phyloP scores from a whole-genome alignment of 2,329 filamentous ascomycete genomes.

The Sporothrix brunneoviolacea region DNA sequence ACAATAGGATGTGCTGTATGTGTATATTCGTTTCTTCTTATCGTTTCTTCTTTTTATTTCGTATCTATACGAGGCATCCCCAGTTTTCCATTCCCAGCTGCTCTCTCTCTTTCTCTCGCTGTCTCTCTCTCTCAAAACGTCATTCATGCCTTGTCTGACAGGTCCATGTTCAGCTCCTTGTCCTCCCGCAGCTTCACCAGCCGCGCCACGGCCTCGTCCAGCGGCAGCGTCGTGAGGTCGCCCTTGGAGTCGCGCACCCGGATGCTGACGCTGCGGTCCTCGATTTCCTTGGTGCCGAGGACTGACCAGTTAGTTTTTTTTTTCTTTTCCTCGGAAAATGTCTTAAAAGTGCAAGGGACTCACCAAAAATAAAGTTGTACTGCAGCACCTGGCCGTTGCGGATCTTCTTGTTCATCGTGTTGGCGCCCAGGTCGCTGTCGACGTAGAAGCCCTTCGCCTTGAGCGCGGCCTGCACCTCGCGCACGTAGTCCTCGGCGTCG shows the following conservation, averaged over 20 bases:
- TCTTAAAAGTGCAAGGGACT: conserved; percentile 20
- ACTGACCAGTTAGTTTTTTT: conserved; percentile 15
- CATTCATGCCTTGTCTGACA: conserved; percentile 8
- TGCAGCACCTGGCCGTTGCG: conserved; percentile 71
- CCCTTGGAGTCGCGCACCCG: conserved; percentile 22
- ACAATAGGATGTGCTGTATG: too few relatives aligned
- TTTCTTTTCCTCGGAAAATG: too few relatives aligned
- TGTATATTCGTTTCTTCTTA: too few relatives aligned
- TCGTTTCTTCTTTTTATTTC: too few relatives aligned
- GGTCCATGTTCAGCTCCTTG: conserved; percentile 16
- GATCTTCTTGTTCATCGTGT: conserved; percentile 87
- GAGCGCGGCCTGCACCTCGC: conserved; percentile 65
- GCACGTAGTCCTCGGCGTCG: conserved; percentile 63
- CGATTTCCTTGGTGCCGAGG: conserved; percentile 21
- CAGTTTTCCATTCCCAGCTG: too few relatives aligned
- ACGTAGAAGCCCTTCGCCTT: conserved; percentile 62
- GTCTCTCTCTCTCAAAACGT: background rate
- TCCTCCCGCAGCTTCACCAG: conserved; percentile 15
- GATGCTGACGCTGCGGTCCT: conserved; percentile 22
- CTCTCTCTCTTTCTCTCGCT: too few relatives aligned
- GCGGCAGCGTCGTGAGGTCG: conserved; percentile 17
- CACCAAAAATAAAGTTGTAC: conserved; percentile 78
- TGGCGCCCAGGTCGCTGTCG: conserved; percentile 64
- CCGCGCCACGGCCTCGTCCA: conserved; percentile 16
- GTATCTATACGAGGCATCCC: too few relatives aligned